A percentile compares a stretch with the other conserved stretches of the same genome.
Evolutionary conservation across 2,329 filamentous ascomycete genomes (phyloP).

Genomic region (Colletotrichum sp.): DNA sequence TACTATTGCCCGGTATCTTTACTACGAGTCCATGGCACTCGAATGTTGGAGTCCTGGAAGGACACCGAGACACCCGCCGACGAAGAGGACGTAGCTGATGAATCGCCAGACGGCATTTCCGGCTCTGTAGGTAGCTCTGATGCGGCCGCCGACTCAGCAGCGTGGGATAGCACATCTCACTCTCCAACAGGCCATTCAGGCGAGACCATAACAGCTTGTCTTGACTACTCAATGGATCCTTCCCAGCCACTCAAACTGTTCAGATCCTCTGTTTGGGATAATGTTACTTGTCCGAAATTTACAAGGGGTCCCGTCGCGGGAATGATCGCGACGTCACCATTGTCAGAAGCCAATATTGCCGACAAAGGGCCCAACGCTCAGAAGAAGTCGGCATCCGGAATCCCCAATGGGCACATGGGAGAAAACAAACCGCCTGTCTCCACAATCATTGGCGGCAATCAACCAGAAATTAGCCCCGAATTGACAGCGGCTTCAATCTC

Average conservation of each 20-base stretch:
- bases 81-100: constrained; percentile 64
- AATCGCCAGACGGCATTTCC: neutral
- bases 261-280: neutral
- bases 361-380: neutral
- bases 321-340: neutral
- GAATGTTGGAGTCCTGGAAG: constrained; percentile 93
- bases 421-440: neutral
- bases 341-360: neutral
- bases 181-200: neutral
- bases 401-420: neutral
- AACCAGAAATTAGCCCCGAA: neutral
- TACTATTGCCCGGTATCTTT: constrained; percentile 95
- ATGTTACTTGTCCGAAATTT: neutral
- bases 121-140: neutral
- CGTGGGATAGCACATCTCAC: neutral
- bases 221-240: neutral
- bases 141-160: neutral
- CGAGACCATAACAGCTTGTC: neutral
- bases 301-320: neutral
- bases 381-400: neutral
- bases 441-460: neutral
- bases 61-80: constrained; percentile 71
- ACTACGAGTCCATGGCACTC: constrained; percentile 90
- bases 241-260: neutral
- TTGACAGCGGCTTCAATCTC: neutral